These are phyloP conservation scores for Elaphomyces granulatus DNA, from an alignment of 495 filamentous ascomycete genomes.

Conservation along the genomic window DNA sequence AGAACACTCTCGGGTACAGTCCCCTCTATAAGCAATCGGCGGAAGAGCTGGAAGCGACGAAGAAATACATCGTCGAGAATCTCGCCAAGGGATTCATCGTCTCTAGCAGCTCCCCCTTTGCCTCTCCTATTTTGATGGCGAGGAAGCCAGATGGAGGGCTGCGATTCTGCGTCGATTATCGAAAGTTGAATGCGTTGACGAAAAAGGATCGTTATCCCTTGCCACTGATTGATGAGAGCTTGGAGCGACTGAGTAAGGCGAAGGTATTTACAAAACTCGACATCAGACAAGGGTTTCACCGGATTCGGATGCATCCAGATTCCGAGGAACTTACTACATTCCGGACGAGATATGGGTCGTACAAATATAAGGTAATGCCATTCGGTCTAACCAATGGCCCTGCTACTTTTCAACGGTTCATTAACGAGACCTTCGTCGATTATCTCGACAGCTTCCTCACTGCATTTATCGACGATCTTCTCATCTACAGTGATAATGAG, in stretches of 20 bases:
- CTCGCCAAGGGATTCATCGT: slow-evolving; percentile 12
- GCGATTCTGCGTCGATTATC: slow-evolving; percentile 33
- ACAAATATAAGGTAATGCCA: slow-evolving; percentile 19
- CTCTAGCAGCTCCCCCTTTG: slow-evolving; percentile 6
- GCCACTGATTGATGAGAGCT: slow-evolving; percentile 28
- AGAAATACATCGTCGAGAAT: slow-evolving; percentile 10
- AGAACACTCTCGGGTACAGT: slow-evolving; percentile 5
- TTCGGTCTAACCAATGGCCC: slow-evolving; percentile 18
- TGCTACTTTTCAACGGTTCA: slow-evolving; percentile 16
- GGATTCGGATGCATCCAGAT: slow-evolving; percentile 15
- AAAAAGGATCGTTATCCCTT: slow-evolving; percentile 31
- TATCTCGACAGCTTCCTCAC: slow-evolving; percentile 14
- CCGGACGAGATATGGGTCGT: slow-evolving; percentile 12
- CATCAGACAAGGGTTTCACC: slow-evolving; percentile 25
- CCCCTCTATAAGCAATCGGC: slow-evolving; percentile 14
- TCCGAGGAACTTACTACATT: slow-evolving; percentile 19
- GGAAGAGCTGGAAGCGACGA: slow-evolving; percentile 10
- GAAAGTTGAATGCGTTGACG: slow-evolving; percentile 26
- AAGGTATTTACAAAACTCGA: slow-evolving; percentile 34
- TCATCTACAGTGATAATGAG: slow-evolving; percentile 19
- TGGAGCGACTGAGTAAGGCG: slow-evolving; percentile 15
- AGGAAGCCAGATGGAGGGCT: slow-evolving; percentile 20
- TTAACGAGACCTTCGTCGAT: slow-evolving; percentile 14
- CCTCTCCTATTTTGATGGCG: slow-evolving; percentile 22
- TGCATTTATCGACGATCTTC: slow-evolving; percentile 22